Conservation (phyloP, 495 filamentous ascomycete genomes). For the Lentithecium fluviatile region DNA sequence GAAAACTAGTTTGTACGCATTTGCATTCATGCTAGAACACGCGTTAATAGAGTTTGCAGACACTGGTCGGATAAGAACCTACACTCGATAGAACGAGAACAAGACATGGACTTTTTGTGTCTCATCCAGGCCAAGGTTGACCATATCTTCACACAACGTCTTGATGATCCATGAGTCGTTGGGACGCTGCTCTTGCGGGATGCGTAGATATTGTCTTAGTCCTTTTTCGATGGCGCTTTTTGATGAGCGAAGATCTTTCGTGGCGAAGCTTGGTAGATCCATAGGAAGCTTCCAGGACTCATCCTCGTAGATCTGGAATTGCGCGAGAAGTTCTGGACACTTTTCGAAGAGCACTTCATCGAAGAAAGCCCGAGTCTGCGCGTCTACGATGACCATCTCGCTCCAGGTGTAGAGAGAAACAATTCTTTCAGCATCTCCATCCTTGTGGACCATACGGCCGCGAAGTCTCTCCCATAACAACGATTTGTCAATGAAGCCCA, state of each 20-base stretch:
- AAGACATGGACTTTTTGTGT: neutral
- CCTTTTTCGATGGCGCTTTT: slow-evolving; percentile 14
- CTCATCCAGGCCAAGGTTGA: neutral
- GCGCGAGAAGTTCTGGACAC: slow-evolving; percentile 29
- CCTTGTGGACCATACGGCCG: neutral
- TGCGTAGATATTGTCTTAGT: slow-evolving; percentile 33
- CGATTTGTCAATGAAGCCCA: neutral
- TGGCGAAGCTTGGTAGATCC: slow-evolving; percentile 10
- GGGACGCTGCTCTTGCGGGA: slow-evolving; percentile 27
- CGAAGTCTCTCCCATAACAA: neutral
- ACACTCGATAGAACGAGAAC: slow-evolving; percentile 4
- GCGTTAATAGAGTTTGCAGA: neutral
- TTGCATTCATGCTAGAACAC: slow-evolving; percentile 34
- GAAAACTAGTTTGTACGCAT: slow-evolving; percentile 38
- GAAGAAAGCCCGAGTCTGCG: slow-evolving; percentile 33
- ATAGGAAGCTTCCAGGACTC: slow-evolving; percentile 37
- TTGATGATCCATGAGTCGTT: slow-evolving; percentile 26
- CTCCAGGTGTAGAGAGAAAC: slow-evolving; percentile 27
- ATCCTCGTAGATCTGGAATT: slow-evolving; percentile 35
- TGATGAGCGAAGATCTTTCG: slow-evolving; percentile 9
- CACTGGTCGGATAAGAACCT: neutral
- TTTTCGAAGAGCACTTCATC: slow-evolving; percentile 35
- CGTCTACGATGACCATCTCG: slow-evolving; percentile 28
- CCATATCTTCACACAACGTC: slow-evolving; percentile 20
- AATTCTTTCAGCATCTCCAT: neutral